Evolutionary conservation across 495 filamentous ascomycete species (phyloP), one percentile per base, ranked within the genome.

Genomic region (Aspergillus funiculosus): DNA sequence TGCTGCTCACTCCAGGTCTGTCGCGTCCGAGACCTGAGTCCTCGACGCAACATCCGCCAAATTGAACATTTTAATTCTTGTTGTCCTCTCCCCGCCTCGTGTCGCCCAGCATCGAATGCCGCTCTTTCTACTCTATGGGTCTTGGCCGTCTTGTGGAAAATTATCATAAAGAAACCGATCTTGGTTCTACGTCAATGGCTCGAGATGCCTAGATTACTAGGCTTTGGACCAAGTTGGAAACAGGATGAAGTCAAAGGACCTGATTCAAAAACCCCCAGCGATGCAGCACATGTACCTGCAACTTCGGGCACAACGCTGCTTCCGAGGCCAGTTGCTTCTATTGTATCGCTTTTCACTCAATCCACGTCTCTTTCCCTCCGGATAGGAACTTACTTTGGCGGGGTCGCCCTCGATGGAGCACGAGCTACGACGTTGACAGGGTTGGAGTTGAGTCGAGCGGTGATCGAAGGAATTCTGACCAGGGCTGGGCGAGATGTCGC

Each of bases 401-500:
- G 79, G 4, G 73, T 78, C 28, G 76, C 81, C 5, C 58, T 89
- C 24, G 76, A 81, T 59, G 78, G 79, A 9, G 82, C 81, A 36
- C 76, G 82, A 49, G 64, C 77, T 31, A 84, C 84, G 3, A 85
- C 85, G 2, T 61, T 89, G 41, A 84, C 83, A 0, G 76, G 81
- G 30, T 58, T 90, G 13, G 84, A 86, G 65, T 55, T 89, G 10
- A 78, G 81, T 38, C 74, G 84, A 26, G 75, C 74, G 27, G 61
- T 86, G 5, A 68, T 89, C 30, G 83, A 87, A 54, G 76, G 76
- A 9, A 77, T 87, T 39, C 52, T 90, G 15, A 74, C 67, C 20
- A 71, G 80, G 29, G 85, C 84, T n/a, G 82, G 79, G n/a, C 70
- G 71, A 36, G 86, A 88, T 69, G 76, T 84, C 22, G 68, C 75